Evolutionary conservation across 139 green algal genomes (phyloP).

Genomic region (Chlorella sp.): DNA sequence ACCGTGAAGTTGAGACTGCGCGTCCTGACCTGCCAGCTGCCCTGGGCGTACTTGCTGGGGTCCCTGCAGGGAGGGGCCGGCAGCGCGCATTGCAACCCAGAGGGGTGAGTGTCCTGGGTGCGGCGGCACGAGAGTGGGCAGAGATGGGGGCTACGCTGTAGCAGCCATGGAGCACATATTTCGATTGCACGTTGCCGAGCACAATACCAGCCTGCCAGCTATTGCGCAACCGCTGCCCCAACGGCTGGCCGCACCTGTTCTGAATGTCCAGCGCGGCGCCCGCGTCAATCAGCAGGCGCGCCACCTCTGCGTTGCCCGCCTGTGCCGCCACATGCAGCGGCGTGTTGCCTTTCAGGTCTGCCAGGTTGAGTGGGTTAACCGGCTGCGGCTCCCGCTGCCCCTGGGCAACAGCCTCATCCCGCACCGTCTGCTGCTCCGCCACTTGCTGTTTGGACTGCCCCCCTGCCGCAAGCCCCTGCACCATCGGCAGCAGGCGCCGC

Average conservation of each 20-base stretch:
- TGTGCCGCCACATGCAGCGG: slow-evolving; percentile 11
- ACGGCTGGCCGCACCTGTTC: background rate
- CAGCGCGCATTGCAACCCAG: background rate
- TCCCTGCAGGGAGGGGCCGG: background rate
- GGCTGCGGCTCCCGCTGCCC: background rate
- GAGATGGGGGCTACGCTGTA: too few relatives aligned
- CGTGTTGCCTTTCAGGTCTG: background rate
- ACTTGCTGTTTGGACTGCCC: background rate
- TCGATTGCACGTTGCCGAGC: too few relatives aligned
- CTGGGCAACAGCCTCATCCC: too few relatives aligned
- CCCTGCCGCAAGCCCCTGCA: background rate
- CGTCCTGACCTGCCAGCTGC: background rate
- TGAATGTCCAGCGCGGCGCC: slow-evolving; percentile 1
- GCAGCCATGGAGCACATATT: too few relatives aligned
- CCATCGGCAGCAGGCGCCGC: background rate
- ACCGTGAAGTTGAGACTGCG: background rate
- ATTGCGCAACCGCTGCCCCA: too few relatives aligned
- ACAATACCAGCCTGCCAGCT: too few relatives aligned
- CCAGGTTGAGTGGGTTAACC: slow-evolving; percentile 1
- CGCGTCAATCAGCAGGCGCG: slow-evolving; percentile 1
- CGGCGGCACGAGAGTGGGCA: too few relatives aligned
- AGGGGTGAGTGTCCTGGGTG: too few relatives aligned
- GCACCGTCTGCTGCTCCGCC: background rate
- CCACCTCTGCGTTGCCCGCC: background rate
- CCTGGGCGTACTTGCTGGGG: slow-evolving; percentile 1